A percentile compares a stretch with the other conserved stretches of the same genome.
phyloP scores from a whole-genome alignment of 257 asterid genomes.

The Nicotiana undulata region DNA sequence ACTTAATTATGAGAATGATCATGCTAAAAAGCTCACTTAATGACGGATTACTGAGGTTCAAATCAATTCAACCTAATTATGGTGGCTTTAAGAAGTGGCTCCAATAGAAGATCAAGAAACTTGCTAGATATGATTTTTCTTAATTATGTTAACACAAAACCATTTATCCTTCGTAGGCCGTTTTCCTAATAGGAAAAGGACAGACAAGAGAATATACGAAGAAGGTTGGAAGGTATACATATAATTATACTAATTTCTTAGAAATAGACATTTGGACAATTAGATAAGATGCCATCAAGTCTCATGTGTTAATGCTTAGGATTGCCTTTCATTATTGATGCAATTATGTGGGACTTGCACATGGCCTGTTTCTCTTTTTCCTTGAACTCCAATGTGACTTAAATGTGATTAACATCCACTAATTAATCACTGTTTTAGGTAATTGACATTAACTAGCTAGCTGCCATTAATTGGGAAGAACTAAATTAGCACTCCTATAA shows the following conservation, averaged over 20 bases:
- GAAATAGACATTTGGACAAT: background rate
- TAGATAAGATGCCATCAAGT: background rate
- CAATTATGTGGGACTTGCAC: conserved; percentile 19
- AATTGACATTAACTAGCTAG: background rate
- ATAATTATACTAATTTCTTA: background rate
- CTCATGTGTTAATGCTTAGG: conserved; percentile 23
- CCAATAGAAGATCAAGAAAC: background rate
- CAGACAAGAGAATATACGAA: background rate
- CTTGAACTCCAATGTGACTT: background rate
- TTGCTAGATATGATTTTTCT: background rate
- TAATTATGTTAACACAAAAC: background rate
- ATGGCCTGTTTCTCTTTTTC: conserved; percentile 24
- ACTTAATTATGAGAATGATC: background rate
- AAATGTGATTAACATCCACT: background rate
- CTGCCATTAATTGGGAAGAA: background rate
- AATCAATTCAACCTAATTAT: too few species aligned
- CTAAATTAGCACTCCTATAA: background rate
- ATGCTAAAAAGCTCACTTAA: background rate
- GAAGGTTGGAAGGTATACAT: background rate
- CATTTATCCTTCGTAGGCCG: background rate
- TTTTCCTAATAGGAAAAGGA: background rate
- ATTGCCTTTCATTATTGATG: conserved; percentile 18
- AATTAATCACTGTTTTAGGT: background rate
- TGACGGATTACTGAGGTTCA: background rate
- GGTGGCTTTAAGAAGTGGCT: background rate